A percentile compares a stretch with the other conserved stretches of the same genome.
Conservation (phyloP, 306 rosid species). For the Pterocarpus santalinus region DNA sequence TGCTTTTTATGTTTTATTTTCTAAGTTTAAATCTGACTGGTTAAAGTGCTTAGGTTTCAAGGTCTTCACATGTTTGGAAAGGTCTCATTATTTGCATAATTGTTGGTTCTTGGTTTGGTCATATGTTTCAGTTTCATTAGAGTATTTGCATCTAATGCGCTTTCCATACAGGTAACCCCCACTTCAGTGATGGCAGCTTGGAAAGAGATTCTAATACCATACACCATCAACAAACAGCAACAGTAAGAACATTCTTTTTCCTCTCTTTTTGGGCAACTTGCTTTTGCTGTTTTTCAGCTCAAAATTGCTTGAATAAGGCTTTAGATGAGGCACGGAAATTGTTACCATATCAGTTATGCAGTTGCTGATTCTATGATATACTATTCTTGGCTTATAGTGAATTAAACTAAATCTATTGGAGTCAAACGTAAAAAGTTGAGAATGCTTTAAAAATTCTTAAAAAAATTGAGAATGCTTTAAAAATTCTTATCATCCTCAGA, state of each 20-base stretch:
- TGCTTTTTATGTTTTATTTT: background rate
- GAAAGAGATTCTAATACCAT: conserved; percentile 61
- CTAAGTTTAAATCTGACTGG: background rate
- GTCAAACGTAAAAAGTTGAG: conserved; percentile 16
- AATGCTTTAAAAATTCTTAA: background rate
- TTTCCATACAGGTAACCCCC: conserved; percentile 66
- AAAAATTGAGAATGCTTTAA: conserved; percentile 16
- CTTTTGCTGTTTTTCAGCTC: conserved; percentile 19
- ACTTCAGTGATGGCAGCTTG: conserved; percentile 55
- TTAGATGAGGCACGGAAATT: conserved; percentile 6
- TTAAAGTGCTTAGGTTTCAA: background rate
- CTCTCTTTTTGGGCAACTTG: background rate
- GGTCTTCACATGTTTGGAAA: background rate
- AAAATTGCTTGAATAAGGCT: conserved; percentile 24
- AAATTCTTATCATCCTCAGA: background rate
- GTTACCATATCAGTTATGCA: background rate
- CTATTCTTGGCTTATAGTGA: conserved; percentile 1
- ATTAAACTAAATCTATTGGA: conserved; percentile 27
- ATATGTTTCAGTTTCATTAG: conserved; percentile 37
- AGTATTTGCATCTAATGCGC: conserved; percentile 27
- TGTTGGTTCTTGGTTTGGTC: conserved; percentile 11
- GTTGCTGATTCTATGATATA: conserved; percentile 17
- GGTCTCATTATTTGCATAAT: background rate
- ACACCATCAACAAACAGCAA: conserved; percentile 51
- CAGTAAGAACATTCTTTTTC: conserved; percentile 55